A percentile compares a stretch with the other conserved stretches of the same genome.
Evolutionary conservation across 1,284 basidiomycete genomes (phyloP).

Genomic region (Trametes versicolor): DNA sequence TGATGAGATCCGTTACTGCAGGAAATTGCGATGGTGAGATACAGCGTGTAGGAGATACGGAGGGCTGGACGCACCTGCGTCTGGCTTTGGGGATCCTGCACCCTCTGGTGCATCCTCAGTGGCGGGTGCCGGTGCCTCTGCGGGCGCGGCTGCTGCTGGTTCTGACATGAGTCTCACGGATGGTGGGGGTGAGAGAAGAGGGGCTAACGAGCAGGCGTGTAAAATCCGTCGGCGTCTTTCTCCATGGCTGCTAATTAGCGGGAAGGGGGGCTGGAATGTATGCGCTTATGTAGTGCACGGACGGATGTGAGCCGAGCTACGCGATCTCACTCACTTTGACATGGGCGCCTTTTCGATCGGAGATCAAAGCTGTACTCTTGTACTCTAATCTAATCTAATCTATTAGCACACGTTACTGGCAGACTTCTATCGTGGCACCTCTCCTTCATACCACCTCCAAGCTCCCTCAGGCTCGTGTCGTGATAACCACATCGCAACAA

Average conservation of each 20-base stretch:
- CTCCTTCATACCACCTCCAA: too few relatives aligned
- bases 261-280: background rate
- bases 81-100: constrained; percentile 22
- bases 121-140: constrained; percentile 19
- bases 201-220: constrained; percentile 56
- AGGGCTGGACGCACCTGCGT: constrained; percentile 25
- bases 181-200: constrained; percentile 13
- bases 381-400: constrained; percentile 28
- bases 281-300: background rate
- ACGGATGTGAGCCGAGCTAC: background rate
- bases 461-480: too few relatives aligned
- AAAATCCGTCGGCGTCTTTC: constrained; percentile 82
- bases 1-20: constrained; percentile 65
- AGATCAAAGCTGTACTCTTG: constrained; percentile 22
- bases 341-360: constrained; percentile 26
- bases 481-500: too few relatives aligned
- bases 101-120: constrained; percentile 17
- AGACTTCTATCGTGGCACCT: too few relatives aligned
- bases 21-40: constrained; percentile 25
- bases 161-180: constrained; percentile 21
- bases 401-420: too few relatives aligned
- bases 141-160: constrained; percentile 25
- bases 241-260: constrained; percentile 51
- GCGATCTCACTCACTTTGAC: background rate
- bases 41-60: background rate